These are phyloP conservation scores for Arxiozyma telluris DNA, from an alignment of 1,139 yeast genomes.

Conservation along the genomic window DNA sequence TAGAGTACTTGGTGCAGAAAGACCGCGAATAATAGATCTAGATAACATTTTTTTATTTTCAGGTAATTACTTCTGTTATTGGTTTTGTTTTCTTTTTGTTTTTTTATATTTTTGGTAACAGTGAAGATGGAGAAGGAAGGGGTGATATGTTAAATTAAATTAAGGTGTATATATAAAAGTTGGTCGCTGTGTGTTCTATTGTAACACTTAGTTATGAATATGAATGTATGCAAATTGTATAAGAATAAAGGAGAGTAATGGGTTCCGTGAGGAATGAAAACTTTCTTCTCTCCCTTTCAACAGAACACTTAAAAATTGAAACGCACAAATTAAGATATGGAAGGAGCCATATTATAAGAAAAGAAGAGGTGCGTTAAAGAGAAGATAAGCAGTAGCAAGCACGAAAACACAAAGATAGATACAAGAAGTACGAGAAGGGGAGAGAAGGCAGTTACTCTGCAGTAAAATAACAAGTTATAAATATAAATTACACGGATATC, in stretches of 20 bases:
- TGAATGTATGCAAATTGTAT: not conserved
- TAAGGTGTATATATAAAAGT: not conserved
- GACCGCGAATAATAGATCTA: constrained; percentile 1
- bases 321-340: not conserved
- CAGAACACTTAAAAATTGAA: not conserved
- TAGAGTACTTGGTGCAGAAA: not conserved
- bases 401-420: no score
- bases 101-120: no score
- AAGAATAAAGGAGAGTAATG: no score
- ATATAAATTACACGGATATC: no score
- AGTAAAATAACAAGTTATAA: no score
- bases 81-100: not conserved
- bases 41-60: not conserved
- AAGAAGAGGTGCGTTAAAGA: no score
- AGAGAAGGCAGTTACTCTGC: no score
- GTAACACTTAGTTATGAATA: not conserved
- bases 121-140: not conserved
- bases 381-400: no score
- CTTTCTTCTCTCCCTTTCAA: not conserved
- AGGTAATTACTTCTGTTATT: not conserved
- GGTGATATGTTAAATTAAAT: no score
- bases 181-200: not conserved
- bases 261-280: no score
- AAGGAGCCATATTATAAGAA: no score
- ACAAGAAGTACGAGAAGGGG: no score